Evolutionary conservation across 805 yeast genomes (phyloP).

Genomic region (Diddensiella transvaalensis): DNA sequence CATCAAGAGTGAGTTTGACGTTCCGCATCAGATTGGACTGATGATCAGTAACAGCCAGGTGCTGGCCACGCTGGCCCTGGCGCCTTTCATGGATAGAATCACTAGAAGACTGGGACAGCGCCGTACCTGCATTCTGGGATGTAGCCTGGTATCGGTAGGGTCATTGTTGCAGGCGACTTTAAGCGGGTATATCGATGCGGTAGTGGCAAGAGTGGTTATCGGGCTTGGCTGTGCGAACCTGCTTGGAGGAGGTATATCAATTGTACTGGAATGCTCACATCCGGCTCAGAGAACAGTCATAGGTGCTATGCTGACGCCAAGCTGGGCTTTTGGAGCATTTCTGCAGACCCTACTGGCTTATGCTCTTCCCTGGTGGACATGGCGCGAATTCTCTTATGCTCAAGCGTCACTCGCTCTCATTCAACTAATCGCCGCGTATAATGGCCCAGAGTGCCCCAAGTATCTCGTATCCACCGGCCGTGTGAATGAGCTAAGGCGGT

Average conservation of each 20-base stretch:
- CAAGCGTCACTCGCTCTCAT: constrained; percentile 61
- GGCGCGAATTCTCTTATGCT: constrained; percentile 74
- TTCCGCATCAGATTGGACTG: constrained; percentile 12
- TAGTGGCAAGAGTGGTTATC: constrained; percentile 63
- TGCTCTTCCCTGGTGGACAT: constrained; percentile 48
- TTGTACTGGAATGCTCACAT: constrained; percentile 11
- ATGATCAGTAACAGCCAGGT: constrained; percentile 19
- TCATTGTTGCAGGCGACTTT: constrained; percentile 45
- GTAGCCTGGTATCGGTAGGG: constrained; percentile 53
- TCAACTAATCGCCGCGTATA: constrained; percentile 43
- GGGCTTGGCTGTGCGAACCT: constrained; percentile 72
- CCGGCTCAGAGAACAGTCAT: constrained; percentile 13
- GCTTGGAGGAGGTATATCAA: constrained; percentile 41
- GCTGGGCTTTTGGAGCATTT: constrained; percentile 61
- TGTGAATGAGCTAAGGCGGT: constrained; percentile 42
- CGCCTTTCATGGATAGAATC: constrained; percentile 52
- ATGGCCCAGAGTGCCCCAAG: constrained; percentile 40
- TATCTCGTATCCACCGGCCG: constrained; percentile 46
- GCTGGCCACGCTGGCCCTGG: constrained; percentile 68
- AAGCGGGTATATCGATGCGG: constrained; percentile 54
- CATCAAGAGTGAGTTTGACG: constrained; percentile 15
- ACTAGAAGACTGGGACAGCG: constrained; percentile 66
- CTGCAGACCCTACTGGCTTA: constrained; percentile 58
- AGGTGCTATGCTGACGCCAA: constrained; percentile 50
- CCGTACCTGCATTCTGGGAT: constrained; percentile 53